Base-by-base conservation (phyloP, 176 grass and related monocot genomes). In the Carex pumila region DNA sequence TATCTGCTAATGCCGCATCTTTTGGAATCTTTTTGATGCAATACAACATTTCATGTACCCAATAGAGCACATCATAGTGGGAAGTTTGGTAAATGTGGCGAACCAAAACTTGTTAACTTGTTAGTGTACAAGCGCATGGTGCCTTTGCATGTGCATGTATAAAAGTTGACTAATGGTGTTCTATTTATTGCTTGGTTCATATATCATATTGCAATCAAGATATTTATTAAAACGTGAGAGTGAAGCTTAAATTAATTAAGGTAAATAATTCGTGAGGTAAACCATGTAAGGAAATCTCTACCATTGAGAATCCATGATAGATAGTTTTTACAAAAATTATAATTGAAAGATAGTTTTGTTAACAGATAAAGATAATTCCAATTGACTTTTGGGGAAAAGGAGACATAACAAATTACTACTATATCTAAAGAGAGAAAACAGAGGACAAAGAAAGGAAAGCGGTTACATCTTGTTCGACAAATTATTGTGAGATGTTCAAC, bases 71-170 rank as follows among this genome's bases (percentile, higher is more conserved):
- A 22, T 68, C 31, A 52, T 31, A 69, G 81, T 55, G 81, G 63
- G 63, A 53, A 66, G 81, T 83, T 83, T 68, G 81, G 81, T 83
- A 83, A 52, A 83, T 83, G 81, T 69, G 81, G 81, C 62, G 62
- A 83, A 83, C 64, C 61, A 83, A 68, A 68, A 55, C 62, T 66
- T 67, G 49, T 77, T 57, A 78, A 57, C 25, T 2, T 77, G 73
- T 31, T 77, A 56, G 50, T 56, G 50, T 77, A 7, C 12, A 77
- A 77, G 25, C 3, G 32, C 25, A 25, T 55, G 49, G 49, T 11
- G 9, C n/a, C 41, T 1, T 56, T 77, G 5, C 50, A 77, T 55
- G 9, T 7, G 49, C 49, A 77, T 77, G 21, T 43, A 55, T 13
- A 77, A 56, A 77, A 76, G 10, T 76, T 76, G 22, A 77, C 25